These are phyloP conservation scores for Coemansia sp. DNA, from an alignment of 192 early-diverging fungal species.

Conservation along the genomic window DNA sequence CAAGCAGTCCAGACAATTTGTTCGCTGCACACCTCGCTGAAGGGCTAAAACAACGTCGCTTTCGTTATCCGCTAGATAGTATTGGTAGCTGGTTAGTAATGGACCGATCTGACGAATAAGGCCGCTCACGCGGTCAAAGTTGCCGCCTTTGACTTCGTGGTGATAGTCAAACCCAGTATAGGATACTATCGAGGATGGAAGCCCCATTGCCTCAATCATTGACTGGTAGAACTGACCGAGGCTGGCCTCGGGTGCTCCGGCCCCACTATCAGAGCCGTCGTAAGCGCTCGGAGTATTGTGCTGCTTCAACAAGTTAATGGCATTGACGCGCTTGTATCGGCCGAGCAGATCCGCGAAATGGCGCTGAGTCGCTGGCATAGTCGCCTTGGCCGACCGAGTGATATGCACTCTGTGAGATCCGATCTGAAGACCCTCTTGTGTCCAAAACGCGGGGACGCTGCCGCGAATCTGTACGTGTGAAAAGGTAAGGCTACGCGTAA, in stretches of 20 bases:
- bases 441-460: constrained; percentile 95
- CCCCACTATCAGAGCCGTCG: constrained; percentile 15
- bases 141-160: constrained; percentile 72
- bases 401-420: constrained; percentile 85
- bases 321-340: constrained; percentile 75
- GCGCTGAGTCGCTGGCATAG: constrained; percentile 77
- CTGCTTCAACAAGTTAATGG: constrained; percentile 77
- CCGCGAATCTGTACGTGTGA: constrained; percentile 87
- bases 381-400: constrained; percentile 77
- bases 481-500: constrained; percentile 60
- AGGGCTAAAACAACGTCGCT: constrained; percentile 59
- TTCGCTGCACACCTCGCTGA: constrained; percentile 86
- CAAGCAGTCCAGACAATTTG: constrained; percentile 90
- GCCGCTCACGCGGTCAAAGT: constrained; percentile 70
- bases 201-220: constrained; percentile 54
- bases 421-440: constrained; percentile 87
- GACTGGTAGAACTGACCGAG: constrained; percentile 70
- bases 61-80: constrained; percentile 69
- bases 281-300: constrained; percentile 49
- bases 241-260: constrained; percentile 59
- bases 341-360: constrained; percentile 75
- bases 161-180: constrained; percentile 89
- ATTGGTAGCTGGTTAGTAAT: constrained; percentile 64
- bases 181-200: constrained; percentile 52
- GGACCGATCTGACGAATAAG: constrained; percentile 62